These are phyloP conservation scores for Cyamopsis tetragonoloba DNA, from an alignment of 306 rosid genomes.

Conservation along the genomic window DNA sequence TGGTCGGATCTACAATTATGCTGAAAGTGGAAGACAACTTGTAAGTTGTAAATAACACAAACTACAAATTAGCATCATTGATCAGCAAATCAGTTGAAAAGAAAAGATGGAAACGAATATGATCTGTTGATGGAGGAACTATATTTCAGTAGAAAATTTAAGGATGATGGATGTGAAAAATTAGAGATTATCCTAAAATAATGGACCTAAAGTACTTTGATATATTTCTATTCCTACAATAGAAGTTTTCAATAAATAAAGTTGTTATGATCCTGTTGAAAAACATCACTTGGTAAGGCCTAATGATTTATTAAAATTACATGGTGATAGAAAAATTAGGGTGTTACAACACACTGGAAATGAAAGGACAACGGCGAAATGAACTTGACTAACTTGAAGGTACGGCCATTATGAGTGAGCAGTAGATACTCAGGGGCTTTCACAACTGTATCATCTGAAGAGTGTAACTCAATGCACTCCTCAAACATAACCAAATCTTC, in stretches of 20 bases:
- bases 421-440: conserved; percentile 81
- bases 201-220: background rate
- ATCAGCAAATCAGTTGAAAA: conserved; percentile 21
- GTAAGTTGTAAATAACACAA: conserved; percentile 8
- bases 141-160: background rate
- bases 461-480: conserved; percentile 81
- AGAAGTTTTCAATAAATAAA: background rate
- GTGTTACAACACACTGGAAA: background rate
- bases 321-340: background rate
- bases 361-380: conserved; percentile 18
- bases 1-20: conserved; percentile 76
- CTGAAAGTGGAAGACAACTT: conserved; percentile 49
- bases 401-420: conserved; percentile 89
- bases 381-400: conserved; percentile 72
- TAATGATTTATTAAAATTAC: background rate
- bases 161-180: background rate
- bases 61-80: conserved; percentile 4
- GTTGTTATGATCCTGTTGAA: background rate
- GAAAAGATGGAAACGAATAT: background rate
- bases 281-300: background rate
- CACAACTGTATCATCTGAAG: conserved; percentile 66
- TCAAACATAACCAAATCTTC: conserved; percentile 88
- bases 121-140: background rate
- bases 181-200: background rate
- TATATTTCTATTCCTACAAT: background rate